Conservation (phyloP, 2,329 filamentous ascomycete genomes). For the Colletotrichum paranaense region DNA sequence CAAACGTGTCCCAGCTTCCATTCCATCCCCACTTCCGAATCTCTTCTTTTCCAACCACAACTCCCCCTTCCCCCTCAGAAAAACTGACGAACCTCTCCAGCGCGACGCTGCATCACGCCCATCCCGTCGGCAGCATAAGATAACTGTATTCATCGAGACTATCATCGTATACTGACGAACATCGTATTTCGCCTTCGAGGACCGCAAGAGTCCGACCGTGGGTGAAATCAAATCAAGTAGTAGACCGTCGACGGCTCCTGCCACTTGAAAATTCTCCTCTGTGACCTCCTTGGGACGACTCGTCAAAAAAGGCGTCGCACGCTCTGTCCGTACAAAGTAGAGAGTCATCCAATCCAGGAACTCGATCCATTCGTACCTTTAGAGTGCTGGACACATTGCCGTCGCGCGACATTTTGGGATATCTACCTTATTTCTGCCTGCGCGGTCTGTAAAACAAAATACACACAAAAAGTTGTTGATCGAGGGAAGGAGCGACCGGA, state of each 20-base stretch:
- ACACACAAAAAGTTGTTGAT: constrained; percentile 11
- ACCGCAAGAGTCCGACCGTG: constrained; percentile 30
- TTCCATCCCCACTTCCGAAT: neutral
- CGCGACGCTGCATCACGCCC: constrained; percentile 20
- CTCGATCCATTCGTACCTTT: constrained; percentile 31
- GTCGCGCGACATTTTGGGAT: constrained; percentile 17
- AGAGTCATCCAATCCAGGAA: constrained; percentile 25
- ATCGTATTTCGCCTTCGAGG: constrained; percentile 16
- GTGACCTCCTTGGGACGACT: constrained; percentile 31
- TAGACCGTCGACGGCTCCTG: constrained; percentile 32
- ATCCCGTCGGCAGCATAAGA: constrained; percentile 5
- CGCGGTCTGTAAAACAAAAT: constrained; percentile 30
- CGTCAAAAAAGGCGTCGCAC: constrained; percentile 30
- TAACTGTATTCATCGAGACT: constrained; percentile 18
- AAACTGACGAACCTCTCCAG: constrained; percentile 28
- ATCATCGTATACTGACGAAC: constrained; percentile 28
- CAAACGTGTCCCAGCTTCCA: constrained; percentile 13
- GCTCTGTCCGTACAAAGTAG: constrained; percentile 33
- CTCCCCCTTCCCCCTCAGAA: neutral
- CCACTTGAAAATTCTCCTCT: constrained; percentile 34
- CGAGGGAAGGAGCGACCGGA: constrained; percentile 20
- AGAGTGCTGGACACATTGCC: constrained; percentile 16
- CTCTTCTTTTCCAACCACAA: neutral
- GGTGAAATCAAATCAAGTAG: constrained; percentile 31
- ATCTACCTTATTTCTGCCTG: constrained; percentile 13